Evolutionary conservation across 208 protist genomes (phyloP).

Genomic region (Endotrypanum monterogeii): DNA sequence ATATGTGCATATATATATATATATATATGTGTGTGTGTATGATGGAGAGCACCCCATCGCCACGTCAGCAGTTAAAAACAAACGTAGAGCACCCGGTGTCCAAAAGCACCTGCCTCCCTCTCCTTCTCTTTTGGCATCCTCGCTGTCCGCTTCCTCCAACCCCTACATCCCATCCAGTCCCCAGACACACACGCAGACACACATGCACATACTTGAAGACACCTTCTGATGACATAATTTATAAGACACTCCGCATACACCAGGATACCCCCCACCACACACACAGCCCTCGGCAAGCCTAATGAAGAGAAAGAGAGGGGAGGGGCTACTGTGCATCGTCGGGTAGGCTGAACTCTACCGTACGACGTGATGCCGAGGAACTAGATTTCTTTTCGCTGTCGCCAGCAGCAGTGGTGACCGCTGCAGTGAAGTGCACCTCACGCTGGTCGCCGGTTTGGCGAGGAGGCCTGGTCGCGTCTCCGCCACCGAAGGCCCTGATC

Average conservation of each 20-base stretch:
- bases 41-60: not conserved
- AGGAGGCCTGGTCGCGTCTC: not conserved
- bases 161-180: too few species aligned
- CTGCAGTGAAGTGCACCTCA: not conserved
- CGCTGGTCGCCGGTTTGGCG: not conserved
- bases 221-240: not conserved
- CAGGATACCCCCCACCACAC: conserved; percentile 5
- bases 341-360: conserved; percentile 22
- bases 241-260: not conserved
- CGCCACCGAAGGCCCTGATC: conserved; percentile 4
- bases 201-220: not conserved
- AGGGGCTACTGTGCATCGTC: not conserved
- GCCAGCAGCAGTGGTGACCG: not conserved
- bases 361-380: conserved; percentile 10
- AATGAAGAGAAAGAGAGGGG: not conserved
- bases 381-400: not conserved
- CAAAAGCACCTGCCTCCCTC: too few species aligned
- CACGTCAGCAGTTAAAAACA: not conserved
- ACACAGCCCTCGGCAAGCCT: not conserved
- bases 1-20: not conserved
- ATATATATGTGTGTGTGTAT: not conserved
- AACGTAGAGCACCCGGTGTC: not conserved
- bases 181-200: not conserved
- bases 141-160: not conserved
- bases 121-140: not conserved